Evolutionary conservation across 345 rosid genomes (phyloP), one percentile per base, ranked within the genome.

Genomic region (Turnera subulata): DNA sequence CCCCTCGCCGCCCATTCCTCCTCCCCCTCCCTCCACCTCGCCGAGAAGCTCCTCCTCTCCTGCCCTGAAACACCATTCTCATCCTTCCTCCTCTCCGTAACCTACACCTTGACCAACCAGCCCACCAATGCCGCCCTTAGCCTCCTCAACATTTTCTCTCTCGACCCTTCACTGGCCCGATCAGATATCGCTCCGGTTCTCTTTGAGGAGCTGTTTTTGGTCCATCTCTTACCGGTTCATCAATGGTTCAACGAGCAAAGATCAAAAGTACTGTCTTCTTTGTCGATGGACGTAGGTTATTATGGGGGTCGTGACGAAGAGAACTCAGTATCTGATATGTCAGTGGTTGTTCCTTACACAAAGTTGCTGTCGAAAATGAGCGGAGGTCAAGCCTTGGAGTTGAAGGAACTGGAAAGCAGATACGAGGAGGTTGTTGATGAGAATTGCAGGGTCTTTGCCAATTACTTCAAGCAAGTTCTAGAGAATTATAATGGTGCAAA

Each of bases 341-440:
- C 84, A 1, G 67, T 75, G 44, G 73, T 64, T 20, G 35, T 74
- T 51, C 82, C 82, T 0, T 24, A 42, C 50, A 33, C 68, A 23
- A 85, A 82, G 42, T 29, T 58, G 54, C 16, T 85, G 57, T 78
- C 92, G 43, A 80, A 71, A 61, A 74, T 85, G 74, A 82, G 77
- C 2, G 78, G 78, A 0, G 70, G 59, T 47, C 88, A 85, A 65
- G 81, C 81, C 12, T 51, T 61, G 13, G 75, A 72, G 73, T 58
- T 85, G 52, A 82, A 73, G 69, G 77, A 62, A 38, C 29, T 82
- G 57, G 92, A 85, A 72, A 62, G 65, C 11, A 61, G 21, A 39
- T 80, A 80, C 17, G 84, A 73, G 56, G 74, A 69, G 61, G 75
- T 63, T 61, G 48, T 82, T 42, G 82, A 85, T 38, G 81, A 80